These are phyloP conservation scores for Medakamo hakoo DNA, from an alignment of 139 green algal genomes.

Conservation along the genomic window DNA sequence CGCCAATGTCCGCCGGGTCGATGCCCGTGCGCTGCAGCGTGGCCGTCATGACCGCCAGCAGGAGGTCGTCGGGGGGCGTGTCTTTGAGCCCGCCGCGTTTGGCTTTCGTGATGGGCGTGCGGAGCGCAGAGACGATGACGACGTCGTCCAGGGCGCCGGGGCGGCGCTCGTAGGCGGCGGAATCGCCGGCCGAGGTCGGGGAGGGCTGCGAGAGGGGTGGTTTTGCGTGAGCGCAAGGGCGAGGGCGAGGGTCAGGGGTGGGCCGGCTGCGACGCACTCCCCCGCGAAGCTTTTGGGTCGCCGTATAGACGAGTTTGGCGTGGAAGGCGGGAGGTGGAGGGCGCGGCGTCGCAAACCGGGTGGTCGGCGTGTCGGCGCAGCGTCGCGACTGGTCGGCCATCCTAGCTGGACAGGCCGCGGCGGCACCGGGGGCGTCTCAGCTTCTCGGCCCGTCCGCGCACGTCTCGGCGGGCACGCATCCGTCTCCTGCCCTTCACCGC, in stretches of 20 bases:
- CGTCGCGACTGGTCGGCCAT: too few relatives aligned
- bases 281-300: not conserved
- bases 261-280: too few relatives aligned
- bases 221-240: not conserved
- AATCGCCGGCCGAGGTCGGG: conserved; percentile 63
- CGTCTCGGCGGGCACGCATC: too few relatives aligned
- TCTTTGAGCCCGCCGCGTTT: conserved; percentile 79
- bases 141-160: conserved; percentile 57
- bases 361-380: too few relatives aligned
- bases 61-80: conserved; percentile 77
- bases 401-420: too few relatives aligned
- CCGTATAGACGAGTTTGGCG: too few relatives aligned
- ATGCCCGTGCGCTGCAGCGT: conserved; percentile 54
- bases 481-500: too few relatives aligned
- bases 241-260: not conserved
- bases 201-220: conserved; percentile 16
- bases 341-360: too few relatives aligned
- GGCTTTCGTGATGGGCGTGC: conserved; percentile 80
- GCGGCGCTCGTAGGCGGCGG: conserved; percentile 50
- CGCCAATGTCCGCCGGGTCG: conserved; percentile 62
- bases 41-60: conserved; percentile 67
- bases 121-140: conserved; percentile 72
- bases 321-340: too few relatives aligned
- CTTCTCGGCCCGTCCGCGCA: too few relatives aligned
- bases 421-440: too few relatives aligned